Base-by-base conservation (phyloP, 805 yeast genomes). In the Saturnispora hagleri region DNA sequence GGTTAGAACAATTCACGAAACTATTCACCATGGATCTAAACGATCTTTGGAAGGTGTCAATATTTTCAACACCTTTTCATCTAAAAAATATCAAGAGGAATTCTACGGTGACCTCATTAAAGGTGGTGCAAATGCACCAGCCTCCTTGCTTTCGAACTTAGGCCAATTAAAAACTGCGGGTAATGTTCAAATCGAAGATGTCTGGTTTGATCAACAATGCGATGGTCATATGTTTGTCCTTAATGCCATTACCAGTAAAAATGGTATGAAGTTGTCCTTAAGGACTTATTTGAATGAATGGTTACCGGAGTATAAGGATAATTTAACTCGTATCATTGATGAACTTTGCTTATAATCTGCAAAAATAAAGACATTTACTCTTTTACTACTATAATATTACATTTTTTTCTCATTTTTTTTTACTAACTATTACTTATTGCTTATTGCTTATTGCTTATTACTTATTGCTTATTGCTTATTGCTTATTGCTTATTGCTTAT, bases 111-210 rank as follows among this genome's bases (percentile, higher is more conserved):
- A 38, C 4, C 10, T 13, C 13, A n/a, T 8, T n/a, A 26, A 27
- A 7, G 49, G 44, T 6, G 48, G 50, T 13, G 38, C 43, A 17
- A 18, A 46, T 47, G 28, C 64, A 56, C 45, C 53, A 60, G 47
- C 55, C 33, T 27, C 26, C 49, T n/a, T 40, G 22, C 45, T 53
- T 46, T 51, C 53, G 12, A 40, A 54, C 40, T 9, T 50, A 27
- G 50, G 51, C 12, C 15, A 42, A n/a, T 9, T 48, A 7, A 26
- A 17, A 15, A 12, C 8, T 2, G 34, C n/a, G 18, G 41, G 31
- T 5, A 28, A 38, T 4, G 8, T 43, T 15, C 22, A 31, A 41
- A 41, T 47, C 18, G 31, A 36, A 22, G 40, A 47, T 6, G 40
- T 33, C 22, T 47, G 50, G 50, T 47, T 47, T 22, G 50, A 47